A percentile compares a stretch with the other conserved stretches of the same genome.
Conservation (phyloP, 2,329 filamentous ascomycete genomes). For the Allantophomopsis cytisporea region DNA sequence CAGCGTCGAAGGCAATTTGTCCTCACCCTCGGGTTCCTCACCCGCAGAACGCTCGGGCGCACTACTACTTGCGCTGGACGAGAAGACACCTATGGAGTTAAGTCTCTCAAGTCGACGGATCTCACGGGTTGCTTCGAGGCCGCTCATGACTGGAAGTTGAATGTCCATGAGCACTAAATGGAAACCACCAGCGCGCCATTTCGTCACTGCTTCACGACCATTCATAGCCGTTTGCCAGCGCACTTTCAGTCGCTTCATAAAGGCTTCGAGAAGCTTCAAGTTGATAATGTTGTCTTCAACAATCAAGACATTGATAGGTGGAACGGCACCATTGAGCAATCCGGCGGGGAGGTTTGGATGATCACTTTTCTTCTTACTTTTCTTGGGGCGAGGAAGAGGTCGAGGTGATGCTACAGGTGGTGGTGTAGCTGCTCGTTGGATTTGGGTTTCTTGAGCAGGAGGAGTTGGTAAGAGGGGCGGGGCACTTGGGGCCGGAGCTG, state of each 20-base stretch:
- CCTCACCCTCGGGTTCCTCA: constrained; percentile 42
- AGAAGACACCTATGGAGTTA: constrained; percentile 87
- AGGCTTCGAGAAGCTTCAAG: constrained; percentile 79
- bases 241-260: constrained; percentile 91
- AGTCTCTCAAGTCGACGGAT: constrained; percentile 80
- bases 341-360: constrained; percentile 39
- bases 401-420: constrained; percentile 34
- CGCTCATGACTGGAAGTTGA: constrained; percentile 92
- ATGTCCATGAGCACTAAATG: constrained; percentile 98
- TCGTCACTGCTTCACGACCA: constrained; percentile 80
- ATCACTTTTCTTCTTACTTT: constrained; percentile 36
- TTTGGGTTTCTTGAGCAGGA: constrained; percentile 35
- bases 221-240: constrained; percentile 97
- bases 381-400: constrained; percentile 24
- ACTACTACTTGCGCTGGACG: constrained; percentile 45
- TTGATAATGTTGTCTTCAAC: constrained; percentile 99
- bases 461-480: constrained; percentile 35
- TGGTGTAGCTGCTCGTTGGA: constrained; percentile 21
- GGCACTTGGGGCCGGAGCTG: constrained; percentile 23
- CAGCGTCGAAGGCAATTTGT: constrained; percentile 51
- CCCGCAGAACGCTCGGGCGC: constrained; percentile 29
- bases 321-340: constrained; percentile 69
- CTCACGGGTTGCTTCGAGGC: constrained; percentile 86
- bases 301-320: constrained; percentile 92
- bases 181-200: constrained; percentile 87